phyloP scores from a whole-genome alignment of 2,329 filamentous ascomycete genomes.

The Arthroderma sp. region DNA sequence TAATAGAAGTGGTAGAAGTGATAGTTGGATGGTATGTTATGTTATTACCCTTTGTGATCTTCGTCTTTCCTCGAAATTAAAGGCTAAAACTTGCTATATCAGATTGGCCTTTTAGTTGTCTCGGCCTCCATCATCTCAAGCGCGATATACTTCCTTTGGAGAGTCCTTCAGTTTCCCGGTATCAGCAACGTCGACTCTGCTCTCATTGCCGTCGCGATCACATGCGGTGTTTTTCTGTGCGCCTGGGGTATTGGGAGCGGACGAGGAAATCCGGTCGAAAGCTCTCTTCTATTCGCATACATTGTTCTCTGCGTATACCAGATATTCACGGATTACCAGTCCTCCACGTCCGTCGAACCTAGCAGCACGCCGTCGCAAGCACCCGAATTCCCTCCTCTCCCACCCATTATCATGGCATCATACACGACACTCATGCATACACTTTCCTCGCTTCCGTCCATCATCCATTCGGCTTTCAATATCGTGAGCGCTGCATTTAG shows the following conservation, averaged over 20 bases:
- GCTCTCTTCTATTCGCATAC: conserved; percentile 89
- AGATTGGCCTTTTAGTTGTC: conserved; percentile 78
- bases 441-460: conserved; percentile 67
- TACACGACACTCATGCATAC: conserved; percentile 84
- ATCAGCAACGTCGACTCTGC: conserved; percentile 86
- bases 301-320: conserved; percentile 98
- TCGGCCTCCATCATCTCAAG: conserved; percentile 87
- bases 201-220: conserved; percentile 83
- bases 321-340: conserved; percentile 96
- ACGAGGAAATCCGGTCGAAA: conserved; percentile 87
- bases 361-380: conserved; percentile 43
- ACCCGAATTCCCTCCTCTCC: conserved; percentile 78
- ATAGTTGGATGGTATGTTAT: conserved; percentile 80
- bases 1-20: conserved; percentile 72
- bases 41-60: background rate
- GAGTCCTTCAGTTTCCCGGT: conserved; percentile 83
- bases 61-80: background rate
- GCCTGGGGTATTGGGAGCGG: conserved; percentile 90
- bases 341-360: conserved; percentile 52
- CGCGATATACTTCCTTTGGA: conserved; percentile 91
- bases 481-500: conserved; percentile 86
- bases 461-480: conserved; percentile 68
- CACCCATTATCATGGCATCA: conserved; percentile 95
- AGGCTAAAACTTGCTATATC: conserved; percentile 11
- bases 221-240: conserved; percentile 81